Percentiles rank a stretch among this genome's conserved stretches.
phyloP scores from a whole-genome alignment of 1,139 yeast genomes.

The Ogataea hybrid region DNA sequence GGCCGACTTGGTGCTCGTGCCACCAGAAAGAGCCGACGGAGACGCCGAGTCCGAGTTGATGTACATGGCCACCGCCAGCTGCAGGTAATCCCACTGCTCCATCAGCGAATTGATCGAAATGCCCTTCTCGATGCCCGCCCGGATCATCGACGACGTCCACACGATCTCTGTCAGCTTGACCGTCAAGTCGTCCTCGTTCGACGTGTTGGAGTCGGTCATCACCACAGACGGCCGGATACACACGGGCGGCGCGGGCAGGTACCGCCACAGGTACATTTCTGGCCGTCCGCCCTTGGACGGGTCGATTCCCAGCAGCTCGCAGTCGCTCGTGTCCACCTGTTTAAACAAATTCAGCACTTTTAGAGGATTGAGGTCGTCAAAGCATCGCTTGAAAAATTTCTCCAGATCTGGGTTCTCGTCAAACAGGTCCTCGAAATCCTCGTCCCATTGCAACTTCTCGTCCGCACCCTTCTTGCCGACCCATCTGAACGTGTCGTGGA shows the following conservation, averaged over 20 bases:
- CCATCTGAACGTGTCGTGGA: constrained; percentile 96
- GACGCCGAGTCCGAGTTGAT: constrained; percentile 95
- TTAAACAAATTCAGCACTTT: constrained; percentile 86
- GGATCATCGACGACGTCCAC: constrained; percentile 89
- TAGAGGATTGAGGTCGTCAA: constrained; percentile 93
- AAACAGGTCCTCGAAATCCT: constrained; percentile 73
- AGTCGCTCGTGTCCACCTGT: constrained; percentile 80
- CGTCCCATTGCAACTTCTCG: constrained; percentile 85
- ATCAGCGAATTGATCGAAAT: constrained; percentile 86
- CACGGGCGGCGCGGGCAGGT: constrained; percentile 97
- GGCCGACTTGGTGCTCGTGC: constrained; percentile 56
- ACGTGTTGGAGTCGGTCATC: constrained; percentile 84
- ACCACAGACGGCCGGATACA: constrained; percentile 96
- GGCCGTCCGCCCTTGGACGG: constrained; percentile 89
- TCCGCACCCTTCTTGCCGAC: constrained; percentile 85
- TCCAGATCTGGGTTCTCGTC: constrained; percentile 82
- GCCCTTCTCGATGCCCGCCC: constrained; percentile 94
- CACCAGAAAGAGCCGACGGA: constrained; percentile 69
- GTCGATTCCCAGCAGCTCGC: constrained; percentile 90
- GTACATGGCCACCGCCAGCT: constrained; percentile 94
- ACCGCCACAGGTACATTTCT: constrained; percentile 95
- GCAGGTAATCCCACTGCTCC: constrained; percentile 99
- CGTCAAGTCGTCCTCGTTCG: constrained; percentile 96
- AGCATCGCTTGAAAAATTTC: constrained; percentile 79
- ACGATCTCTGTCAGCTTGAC: constrained; percentile 95